Conservation (phyloP, 2,329 filamentous ascomycete species). For the Fusarium brevicatenulatum region DNA sequence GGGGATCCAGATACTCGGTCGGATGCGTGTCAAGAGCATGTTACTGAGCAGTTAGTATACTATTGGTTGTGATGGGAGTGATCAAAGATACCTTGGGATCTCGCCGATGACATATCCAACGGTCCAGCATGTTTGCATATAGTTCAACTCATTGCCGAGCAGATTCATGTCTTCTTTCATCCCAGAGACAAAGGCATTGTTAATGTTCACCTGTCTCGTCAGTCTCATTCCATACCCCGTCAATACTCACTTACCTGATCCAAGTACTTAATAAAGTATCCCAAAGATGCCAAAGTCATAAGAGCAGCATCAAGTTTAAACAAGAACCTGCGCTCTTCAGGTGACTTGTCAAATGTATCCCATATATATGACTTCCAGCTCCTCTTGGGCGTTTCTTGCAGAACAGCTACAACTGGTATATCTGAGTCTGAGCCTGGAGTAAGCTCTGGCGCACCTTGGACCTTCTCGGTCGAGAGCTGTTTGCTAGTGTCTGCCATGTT, state of each 20-base stretch:
- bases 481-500: conserved; percentile 1
- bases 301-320: conserved; percentile 57
- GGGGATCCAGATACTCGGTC: conserved; percentile 55
- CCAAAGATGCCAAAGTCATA: conserved; percentile 50
- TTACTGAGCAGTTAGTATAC: conserved; percentile 21
- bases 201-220: conserved; percentile 36
- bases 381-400: conserved; percentile 20
- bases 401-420: not conserved
- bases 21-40: conserved; percentile 52
- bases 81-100: conserved; percentile 50
- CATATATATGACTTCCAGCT: conserved; percentile 59
- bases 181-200: conserved; percentile 48
- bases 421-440: conserved; percentile 6
- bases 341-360: conserved; percentile 59
- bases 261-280: conserved; percentile 54
- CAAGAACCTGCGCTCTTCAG: conserved; percentile 54
- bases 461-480: not conserved
- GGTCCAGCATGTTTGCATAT: conserved; percentile 64
- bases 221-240: not conserved
- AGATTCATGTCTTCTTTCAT: conserved; percentile 64
- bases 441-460: fast-evolving
- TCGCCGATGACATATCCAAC: conserved; percentile 67
- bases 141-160: conserved; percentile 58
- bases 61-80: fast-evolving
- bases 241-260: conserved; percentile 42